Evolutionary conservation across 345 rosid genomes (phyloP), one percentile per base, ranked within the genome.

Genomic region (Citrus hindsii): DNA sequence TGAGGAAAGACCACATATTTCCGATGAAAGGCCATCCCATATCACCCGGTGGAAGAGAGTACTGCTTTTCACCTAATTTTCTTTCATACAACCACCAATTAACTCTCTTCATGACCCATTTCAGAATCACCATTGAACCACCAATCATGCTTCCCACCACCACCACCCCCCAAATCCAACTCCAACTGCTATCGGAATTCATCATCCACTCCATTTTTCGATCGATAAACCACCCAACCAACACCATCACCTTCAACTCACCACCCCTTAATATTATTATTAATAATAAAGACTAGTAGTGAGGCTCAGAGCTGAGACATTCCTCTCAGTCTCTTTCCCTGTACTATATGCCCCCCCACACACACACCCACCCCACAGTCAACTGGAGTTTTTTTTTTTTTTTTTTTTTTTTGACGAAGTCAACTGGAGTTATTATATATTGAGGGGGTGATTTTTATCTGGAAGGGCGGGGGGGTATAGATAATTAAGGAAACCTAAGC

Each of bases 11-110:
- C 92, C 90, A 86, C 98, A 94, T 93, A 79, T 90, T 91, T 73
- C 97, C 98, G 8, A 93, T 83, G 85, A 91, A 75, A 73, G 98
- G 98, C 97, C 93, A 93, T 0, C 97, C 98, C 65, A 92, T 61
- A 80, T 94, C 96, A 22, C 98, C 96, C 2, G 98, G 97, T 12
- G 97, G 98, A 5, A 93, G 89, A 55, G 72, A 64, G 28, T 82
- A 76, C 78, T 59, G 83, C 46, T 69, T 83, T 77, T 87, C 90
- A 0, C 92, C 94, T 77, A 93, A 85, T 53, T 72, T 75, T 8
- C 83, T 70, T 81, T 93, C 97, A 70, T 93, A 87, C 4, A 90
- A 60, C 94, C 89, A 93, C 58, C 79, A 73, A 75, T 94, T 92
- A 10, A 76, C 84, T 69, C 81, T 83, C 84, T 83, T 77, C 61